Evolutionary conservation across 2,329 filamentous ascomycete genomes (phyloP).

Genomic region (Gaeumannomyces sp.): DNA sequence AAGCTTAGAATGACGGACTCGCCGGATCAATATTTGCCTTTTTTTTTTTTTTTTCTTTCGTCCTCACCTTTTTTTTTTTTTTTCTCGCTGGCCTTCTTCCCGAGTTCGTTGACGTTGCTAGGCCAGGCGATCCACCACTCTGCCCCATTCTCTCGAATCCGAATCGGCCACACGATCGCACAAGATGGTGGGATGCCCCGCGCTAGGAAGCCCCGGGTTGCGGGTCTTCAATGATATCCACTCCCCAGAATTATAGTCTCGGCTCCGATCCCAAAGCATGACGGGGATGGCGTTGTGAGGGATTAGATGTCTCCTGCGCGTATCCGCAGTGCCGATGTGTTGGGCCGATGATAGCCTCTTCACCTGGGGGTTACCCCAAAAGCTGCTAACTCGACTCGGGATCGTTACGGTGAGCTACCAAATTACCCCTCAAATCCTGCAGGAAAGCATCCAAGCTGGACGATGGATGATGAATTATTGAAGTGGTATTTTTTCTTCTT

Average conservation of each 20-base stretch:
- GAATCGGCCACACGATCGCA: not conserved
- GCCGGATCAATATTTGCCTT: not conserved
- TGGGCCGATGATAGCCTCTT: too few relatives aligned
- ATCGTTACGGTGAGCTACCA: too few relatives aligned
- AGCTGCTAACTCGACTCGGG: too few relatives aligned
- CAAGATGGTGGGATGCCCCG: not conserved
- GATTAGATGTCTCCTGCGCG: not conserved
- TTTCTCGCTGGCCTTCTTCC: not conserved
- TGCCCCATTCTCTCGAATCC: not conserved
- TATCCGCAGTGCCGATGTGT: too few relatives aligned
- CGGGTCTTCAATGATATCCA: not conserved
- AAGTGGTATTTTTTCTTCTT: too few relatives aligned
- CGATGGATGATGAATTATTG: too few relatives aligned
- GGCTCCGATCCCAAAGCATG: not conserved
- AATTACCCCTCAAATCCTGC: too few relatives aligned
- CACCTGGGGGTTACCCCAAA: too few relatives aligned
- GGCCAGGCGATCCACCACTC: not conserved
- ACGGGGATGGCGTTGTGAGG: not conserved
- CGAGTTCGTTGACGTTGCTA: not conserved
- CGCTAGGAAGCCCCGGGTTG: not conserved
- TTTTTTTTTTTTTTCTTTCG: too few relatives aligned
- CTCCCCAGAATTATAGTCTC: not conserved
- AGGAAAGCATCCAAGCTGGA: too few relatives aligned
- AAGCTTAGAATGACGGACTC: too few relatives aligned
- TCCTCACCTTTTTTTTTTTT: not conserved